Base-by-base conservation (phyloP, 2,329 filamentous ascomycete species). In the Tolypocladium nubicola region DNA sequence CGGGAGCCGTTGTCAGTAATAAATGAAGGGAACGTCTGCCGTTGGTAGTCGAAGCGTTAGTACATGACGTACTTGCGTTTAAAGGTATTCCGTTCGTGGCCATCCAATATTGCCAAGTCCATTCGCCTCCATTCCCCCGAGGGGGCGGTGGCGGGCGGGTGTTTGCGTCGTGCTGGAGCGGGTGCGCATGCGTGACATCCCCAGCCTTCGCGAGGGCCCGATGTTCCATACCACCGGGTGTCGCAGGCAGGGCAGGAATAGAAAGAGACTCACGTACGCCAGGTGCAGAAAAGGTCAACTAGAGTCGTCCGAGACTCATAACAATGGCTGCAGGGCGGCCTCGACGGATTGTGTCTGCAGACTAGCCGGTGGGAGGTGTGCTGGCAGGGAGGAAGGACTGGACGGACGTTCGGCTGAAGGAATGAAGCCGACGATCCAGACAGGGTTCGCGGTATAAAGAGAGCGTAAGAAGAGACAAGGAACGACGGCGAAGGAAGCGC, bases 361-460 rank as follows among this genome's bases (percentile, higher is more conserved):
- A 40, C 58, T 54, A 52, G 54, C 38, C 33, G 50, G 35, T 10
- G 19, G 45, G 47, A 47, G 43, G 26, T 16, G 26, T 10, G 45
- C 45, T 53, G 40, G 39, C 16, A 35, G 38, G 33, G 38, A 33
- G 13, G 23, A 72, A 71, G 63, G 71, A 73, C 66, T 66, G 73
- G 74, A 73, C 72, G 71, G 70, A 72, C 66, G 68, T 64, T 64
- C 67, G 61, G 66, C 64, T 63, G 60, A 68, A 69, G 65, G 67
- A 67, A 67, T 65, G 66, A 62, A 67, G 64, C 66, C 65, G 65
- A 59, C 59, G 61, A 64, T 67, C 63, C 52, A 69, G 66, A 63
- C 16, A 43, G 16, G 33, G 30, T 23, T 33, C 30, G 50, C 26
- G 21, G 40, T 13, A 52, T 43, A 53, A 52, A 57, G 50, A 50